Evolutionary conservation across 768 basidiomycete genomes (phyloP), one percentile per base, ranked within the genome.

Genomic region (Cystofilobasidium capitatum): DNA sequence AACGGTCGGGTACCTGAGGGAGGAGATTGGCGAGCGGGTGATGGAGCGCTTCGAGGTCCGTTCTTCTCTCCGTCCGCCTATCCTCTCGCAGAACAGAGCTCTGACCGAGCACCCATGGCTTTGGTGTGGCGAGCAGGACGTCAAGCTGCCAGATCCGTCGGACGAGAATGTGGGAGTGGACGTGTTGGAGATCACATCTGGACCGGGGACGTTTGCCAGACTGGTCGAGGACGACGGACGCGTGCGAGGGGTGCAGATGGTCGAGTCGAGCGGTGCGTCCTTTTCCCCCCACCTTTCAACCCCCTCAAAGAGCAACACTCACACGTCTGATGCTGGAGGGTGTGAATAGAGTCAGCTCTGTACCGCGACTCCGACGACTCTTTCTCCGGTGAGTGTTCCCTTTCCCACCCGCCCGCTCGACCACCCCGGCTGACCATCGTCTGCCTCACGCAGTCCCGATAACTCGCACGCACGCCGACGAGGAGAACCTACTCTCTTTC

Each of bases 381-480:
- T 59, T 93, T 93, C 72, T 88, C 91, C 78, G 87, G 93, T 90
- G 71, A 60, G 77, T 33, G 1, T 16, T 63, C 49, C 17, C 44
- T 55, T 68, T 55, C 66, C 22, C 62, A 33, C 61, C 16, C 29
- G 24, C 10, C 36, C 35, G 13, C 44, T 45, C 8, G 4, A 7
- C 54, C 26, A 8, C 58, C 70, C 20, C 33, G 58, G 59, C 24
- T 62, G 44, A 62, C 60, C 12, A 17, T 35, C 1, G 29, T 24
- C 1, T 16, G 35, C 20, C 29, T 22, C 8, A 10, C 31, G 3
- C 22, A 51, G 22, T 49, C 7, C 62, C 66, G 51, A 16, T 74
- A 97, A 93, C 92, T 42, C 83, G 94, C 40, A 81, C 88, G 66
- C 85, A 86, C 70, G 85, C 82, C 51, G 91, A 96, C 69, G 92